Evolutionary conservation across 2,329 filamentous ascomycete genomes (phyloP).

Genomic region (Rhinocladiella similis): DNA sequence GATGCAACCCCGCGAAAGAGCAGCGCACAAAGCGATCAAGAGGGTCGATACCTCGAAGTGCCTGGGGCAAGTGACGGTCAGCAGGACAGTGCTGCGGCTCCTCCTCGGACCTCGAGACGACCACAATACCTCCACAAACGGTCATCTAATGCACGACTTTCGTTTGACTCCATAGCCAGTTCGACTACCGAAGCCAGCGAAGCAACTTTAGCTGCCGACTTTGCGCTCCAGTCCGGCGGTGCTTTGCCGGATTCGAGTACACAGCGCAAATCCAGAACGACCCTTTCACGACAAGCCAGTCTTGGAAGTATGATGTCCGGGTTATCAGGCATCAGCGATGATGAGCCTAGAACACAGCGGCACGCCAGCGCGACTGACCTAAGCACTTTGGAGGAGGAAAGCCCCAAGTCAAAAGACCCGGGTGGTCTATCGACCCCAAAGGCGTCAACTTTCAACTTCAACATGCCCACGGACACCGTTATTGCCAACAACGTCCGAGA

Average conservation of each 20-base stretch:
- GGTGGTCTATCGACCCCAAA: conserved; percentile 70
- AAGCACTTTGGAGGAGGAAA: conserved; percentile 61
- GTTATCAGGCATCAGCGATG: conserved; percentile 53
- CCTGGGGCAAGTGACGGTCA: conserved; percentile 12
- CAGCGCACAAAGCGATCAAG: background rate
- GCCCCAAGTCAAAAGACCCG: conserved; percentile 33
- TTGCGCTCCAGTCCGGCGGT: conserved; percentile 78
- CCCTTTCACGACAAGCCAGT: conserved; percentile 74
- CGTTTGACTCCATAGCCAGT: conserved; percentile 56
- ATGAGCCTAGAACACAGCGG: conserved; percentile 45
- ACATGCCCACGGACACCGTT: conserved; percentile 79
- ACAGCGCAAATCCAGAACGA: conserved; percentile 44
- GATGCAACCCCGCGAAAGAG: conserved; percentile 20
- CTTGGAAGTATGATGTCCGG: conserved; percentile 87
- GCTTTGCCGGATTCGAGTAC: conserved; percentile 55
- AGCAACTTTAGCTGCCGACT: conserved; percentile 73
- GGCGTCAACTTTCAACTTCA: conserved; percentile 54
- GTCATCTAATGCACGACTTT: conserved; percentile 59
- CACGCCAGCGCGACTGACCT: conserved; percentile 49
- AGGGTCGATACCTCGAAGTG: conserved; percentile 14
- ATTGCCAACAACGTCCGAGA: conserved; percentile 86
- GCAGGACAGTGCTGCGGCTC: conserved; percentile 10
- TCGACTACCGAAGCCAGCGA: conserved; percentile 67
- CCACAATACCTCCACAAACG: conserved; percentile 58
- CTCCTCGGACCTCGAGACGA: conserved; percentile 38